Percentiles rank a stretch among this genome's conserved stretches.
These are phyloP conservation scores for Chondrus crispus DNA, from an alignment of 23 red algal species.

Conservation along the genomic window DNA sequence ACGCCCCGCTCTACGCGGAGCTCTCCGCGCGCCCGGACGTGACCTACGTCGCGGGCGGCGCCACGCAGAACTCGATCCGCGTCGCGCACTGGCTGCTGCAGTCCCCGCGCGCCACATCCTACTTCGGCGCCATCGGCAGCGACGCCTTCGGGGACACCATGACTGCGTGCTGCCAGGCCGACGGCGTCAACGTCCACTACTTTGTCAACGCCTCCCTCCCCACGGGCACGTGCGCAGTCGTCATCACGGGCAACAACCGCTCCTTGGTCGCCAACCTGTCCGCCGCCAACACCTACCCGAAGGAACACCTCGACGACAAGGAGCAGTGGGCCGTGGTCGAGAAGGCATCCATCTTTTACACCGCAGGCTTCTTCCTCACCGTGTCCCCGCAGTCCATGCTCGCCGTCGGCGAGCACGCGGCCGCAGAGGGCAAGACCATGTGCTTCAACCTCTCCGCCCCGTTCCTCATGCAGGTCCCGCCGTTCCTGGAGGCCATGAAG, in stretches of 20 bases:
- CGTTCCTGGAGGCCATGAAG: slow-evolving; percentile 87
- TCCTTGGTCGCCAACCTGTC: slow-evolving; percentile 95
- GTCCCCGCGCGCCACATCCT: slow-evolving; percentile 63
- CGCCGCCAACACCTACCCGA: slow-evolving; percentile 92
- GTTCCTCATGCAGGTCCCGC: slow-evolving; percentile 95
- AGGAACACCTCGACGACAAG: slow-evolving; percentile 71
- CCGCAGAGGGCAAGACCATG: slow-evolving; percentile 71
- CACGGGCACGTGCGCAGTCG: slow-evolving; percentile 94
- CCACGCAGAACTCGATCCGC: slow-evolving; percentile 97
- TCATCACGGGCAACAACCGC: slow-evolving; percentile 86
- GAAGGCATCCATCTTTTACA: slow-evolving; percentile 84
- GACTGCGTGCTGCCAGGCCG: slow-evolving; percentile 61
- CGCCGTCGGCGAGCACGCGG: slow-evolving; percentile 74
- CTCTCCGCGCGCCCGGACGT: slow-evolving; percentile 51
- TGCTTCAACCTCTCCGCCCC: slow-evolving; percentile 98
- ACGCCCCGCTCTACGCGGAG: slow-evolving; percentile 83
- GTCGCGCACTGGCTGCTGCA: slow-evolving; percentile 98
- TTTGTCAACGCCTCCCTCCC: slow-evolving; percentile 59
- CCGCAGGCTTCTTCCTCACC: slow-evolving; percentile 97
- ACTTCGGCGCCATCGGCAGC: slow-evolving; percentile 88
- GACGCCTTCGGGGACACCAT: slow-evolving; percentile 94
- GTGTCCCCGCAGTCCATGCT: slow-evolving; percentile 87
- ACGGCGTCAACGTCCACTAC: slow-evolving; percentile 89
- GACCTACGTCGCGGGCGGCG: slow-evolving; percentile 89
- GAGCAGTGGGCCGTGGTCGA: slow-evolving; percentile 92